Base-by-base conservation (phyloP, 192 early-diverging fungal species). In the Glomus cerebriforme region DNA sequence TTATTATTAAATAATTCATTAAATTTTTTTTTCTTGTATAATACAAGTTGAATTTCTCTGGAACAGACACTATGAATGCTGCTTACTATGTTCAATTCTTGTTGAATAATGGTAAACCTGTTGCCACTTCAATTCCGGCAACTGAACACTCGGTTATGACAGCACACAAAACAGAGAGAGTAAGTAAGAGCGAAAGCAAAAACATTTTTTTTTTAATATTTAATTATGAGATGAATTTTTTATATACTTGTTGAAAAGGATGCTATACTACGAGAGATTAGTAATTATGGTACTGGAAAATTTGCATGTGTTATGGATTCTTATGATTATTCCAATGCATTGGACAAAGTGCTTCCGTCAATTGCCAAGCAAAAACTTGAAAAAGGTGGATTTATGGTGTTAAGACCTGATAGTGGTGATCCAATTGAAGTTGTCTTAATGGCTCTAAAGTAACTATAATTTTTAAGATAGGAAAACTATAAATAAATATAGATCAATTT, bases 121-220 rank as follows among this genome's bases (percentile, higher is more conserved):
- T 95, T 24, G 95, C 84, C 2, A 88, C 85, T 6, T 94, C 94
- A 39, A 91, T 97, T 66, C 95, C 95, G 0, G 93, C 95, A 0
- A 97, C 94, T 2, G 95, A 97, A 79, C 95, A 97, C 80, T 97
- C 95, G 26, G 89, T 97, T 59, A 97, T 97, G 95, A 95, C 90
- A 0, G 83, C 94, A 9, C 89, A 88, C 81, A 71, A 66, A 27
- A 90, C 88, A 37, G 95, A 97, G 81, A 87, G 82, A 67, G 87
- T 89, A 71, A 62, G 79, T 32, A 73, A 24, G 27, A 10, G 39
- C n/a, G n/a, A 26, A 34, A n/a, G 32, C n/a, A 2, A 1, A 47
- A 12, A 19, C 7, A 10, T 59, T 19, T 2, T 59, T 35, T 22
- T 5, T 3, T n/a, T 26, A 24, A 27, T 32, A 69, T 9, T 24